Evolutionary conservation across 331 rosid species (phyloP).

Genomic region (Rosa hybrid): DNA sequence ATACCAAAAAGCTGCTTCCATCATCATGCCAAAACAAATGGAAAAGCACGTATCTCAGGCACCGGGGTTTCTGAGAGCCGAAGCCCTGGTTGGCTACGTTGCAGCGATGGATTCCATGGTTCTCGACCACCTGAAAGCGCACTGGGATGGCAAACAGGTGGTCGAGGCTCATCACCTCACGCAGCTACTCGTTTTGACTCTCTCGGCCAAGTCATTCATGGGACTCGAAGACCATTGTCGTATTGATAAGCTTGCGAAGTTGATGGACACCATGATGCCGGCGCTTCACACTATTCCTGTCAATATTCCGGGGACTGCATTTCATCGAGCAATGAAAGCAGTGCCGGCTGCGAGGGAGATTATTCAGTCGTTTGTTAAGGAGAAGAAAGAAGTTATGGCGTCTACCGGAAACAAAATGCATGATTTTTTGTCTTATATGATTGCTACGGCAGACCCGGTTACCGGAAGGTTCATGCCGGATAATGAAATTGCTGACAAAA

Average conservation of each 20-base stretch:
- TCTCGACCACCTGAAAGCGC: slow-evolving; percentile 29
- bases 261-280: slow-evolving; percentile 28
- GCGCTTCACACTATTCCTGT: slow-evolving; percentile 5
- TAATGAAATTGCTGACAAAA: no score
- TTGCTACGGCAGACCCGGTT: no score
- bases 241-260: slow-evolving; percentile 19
- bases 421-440: no score
- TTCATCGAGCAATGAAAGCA: neutral
- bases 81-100: slow-evolving; percentile 33
- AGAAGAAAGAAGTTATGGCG: no score
- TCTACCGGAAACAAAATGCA: no score
- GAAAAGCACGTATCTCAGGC: slow-evolving; percentile 20
- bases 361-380: no score
- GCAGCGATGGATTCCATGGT: slow-evolving; percentile 30
- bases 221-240: slow-evolving; percentile 31
- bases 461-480: no score
- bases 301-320: slow-evolving; percentile 8
- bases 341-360: no score
- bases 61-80: slow-evolving; percentile 47
- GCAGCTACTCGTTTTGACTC: slow-evolving; percentile 28
- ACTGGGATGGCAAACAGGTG: slow-evolving; percentile 39
- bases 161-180: slow-evolving; percentile 31
- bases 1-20: slow-evolving; percentile 19
- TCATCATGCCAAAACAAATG: slow-evolving; percentile 6
- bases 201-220: slow-evolving; percentile 34